phyloP scores from a whole-genome alignment of 345 rosid species.

The Capsella bursapastoris region DNA sequence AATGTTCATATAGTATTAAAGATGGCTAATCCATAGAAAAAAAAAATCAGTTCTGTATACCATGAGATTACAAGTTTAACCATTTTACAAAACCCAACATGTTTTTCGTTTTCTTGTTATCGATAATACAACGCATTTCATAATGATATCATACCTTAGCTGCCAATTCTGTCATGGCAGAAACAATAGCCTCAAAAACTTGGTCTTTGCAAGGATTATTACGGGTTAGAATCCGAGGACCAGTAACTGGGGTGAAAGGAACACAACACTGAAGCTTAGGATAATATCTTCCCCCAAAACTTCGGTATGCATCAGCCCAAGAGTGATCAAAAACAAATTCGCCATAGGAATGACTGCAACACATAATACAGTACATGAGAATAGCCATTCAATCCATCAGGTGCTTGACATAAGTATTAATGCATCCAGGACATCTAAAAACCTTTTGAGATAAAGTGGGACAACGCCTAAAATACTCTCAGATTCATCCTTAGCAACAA shows the following conservation, averaged over 20 bases:
- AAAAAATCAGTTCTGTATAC: background rate
- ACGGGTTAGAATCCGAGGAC: slow-evolving; percentile 83
- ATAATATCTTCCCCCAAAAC: slow-evolving; percentile 84
- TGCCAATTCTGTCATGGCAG: slow-evolving; percentile 67
- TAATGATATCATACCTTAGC: slow-evolving; percentile 57
- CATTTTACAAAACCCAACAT: slow-evolving; percentile 1
- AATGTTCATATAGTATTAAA: background rate
- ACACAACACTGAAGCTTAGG: slow-evolving; percentile 97
- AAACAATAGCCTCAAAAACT: slow-evolving; percentile 67
- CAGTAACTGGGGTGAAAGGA: slow-evolving; percentile 96
- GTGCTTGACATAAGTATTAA: background rate
- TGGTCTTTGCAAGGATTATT: slow-evolving; percentile 65
- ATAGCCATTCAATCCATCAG: slow-evolving; percentile 11
- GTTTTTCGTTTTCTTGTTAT: background rate
- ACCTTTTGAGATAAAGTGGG: slow-evolving; percentile 98
- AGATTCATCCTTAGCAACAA: slow-evolving; percentile 80
- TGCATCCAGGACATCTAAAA: background rate
- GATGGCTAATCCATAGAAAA: background rate
- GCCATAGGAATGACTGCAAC: slow-evolving; percentile 87
- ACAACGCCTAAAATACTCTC: slow-evolving; percentile 76
- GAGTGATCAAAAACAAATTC: slow-evolving; percentile 97
- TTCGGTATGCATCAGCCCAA: slow-evolving; percentile 95
- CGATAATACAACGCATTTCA: slow-evolving; percentile 9
- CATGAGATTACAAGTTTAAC: slow-evolving; percentile 6
- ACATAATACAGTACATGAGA: too few species aligned